Base-by-base conservation (phyloP, 352 stramenopile genomes). In the Aphanomyces euteiches region DNA sequence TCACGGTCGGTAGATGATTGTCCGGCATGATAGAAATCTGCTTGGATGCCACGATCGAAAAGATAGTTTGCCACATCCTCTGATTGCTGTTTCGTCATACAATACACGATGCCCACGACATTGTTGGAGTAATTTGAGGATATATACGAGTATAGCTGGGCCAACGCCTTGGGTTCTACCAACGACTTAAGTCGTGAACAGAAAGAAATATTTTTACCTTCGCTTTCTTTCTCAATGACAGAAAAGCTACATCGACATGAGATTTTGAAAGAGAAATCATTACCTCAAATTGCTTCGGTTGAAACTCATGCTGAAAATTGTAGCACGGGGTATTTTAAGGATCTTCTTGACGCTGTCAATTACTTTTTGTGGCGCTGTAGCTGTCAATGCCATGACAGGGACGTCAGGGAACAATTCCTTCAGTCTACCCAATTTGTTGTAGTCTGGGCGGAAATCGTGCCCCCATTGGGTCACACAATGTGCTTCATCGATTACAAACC, bases 401-500 rank as follows among this genome's bases (percentile, higher is more conserved):
- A 77, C 61, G 12, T 39, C 21, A n/a, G 69, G 69, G 40, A 77
- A 70, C 39, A 66, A 43, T 41, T 65, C 54, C 36, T 71, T 69
- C 8, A 78, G 36, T 15, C 56, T 66, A n/a, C 58, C 67, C 15
- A 82, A 21, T 58, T 77, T 60, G 47, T 47, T 13, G 56, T 75
- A 83, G 64, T 71, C 64, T 5, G 59, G 59, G 5, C 59, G 59
- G 48, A 67, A 67, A 36, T 67, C 59, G 38, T 67, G 59, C 10
- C 59, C 73, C 76, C 75, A 78, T 28, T 59, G 70, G 64, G 47
- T 74, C 48, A 77, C 73, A 61, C 76, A 80, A 54, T 80, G 76
- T 3, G 76, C 76, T 57, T 80, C 76, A 63, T 80, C 76, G 2
- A 80, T 43, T 8, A 79, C 76, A 50, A 79, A 71, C 5, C 68